Conservation (phyloP, 345 rosid genomes). For the Erucastrum elatum region DNA sequence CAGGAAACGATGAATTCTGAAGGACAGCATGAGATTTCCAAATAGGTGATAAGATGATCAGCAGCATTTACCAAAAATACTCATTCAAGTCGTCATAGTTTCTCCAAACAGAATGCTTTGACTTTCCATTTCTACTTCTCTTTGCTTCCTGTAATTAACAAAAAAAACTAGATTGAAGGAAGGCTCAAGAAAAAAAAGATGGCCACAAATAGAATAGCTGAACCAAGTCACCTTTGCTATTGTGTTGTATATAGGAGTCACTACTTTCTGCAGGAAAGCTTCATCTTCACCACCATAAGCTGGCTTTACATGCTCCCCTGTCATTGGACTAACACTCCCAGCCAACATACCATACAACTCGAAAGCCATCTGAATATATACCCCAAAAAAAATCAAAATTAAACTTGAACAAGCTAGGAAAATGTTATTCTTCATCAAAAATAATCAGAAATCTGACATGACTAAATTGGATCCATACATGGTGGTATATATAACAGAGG, state of each 20-base stretch:
- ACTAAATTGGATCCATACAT: slow-evolving; percentile 47
- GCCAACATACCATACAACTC: slow-evolving; percentile 65
- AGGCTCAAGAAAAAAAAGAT: slow-evolving; percentile 10
- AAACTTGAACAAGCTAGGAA: background rate
- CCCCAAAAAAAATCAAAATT: background rate
- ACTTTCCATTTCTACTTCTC: slow-evolving; percentile 57
- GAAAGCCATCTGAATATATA: slow-evolving; percentile 38
- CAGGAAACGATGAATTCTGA: background rate
- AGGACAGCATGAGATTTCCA: slow-evolving; percentile 2
- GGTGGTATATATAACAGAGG: slow-evolving; percentile 87
- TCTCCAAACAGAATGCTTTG: slow-evolving; percentile 80
- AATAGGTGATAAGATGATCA: slow-evolving; percentile 4
- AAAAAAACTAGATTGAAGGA: slow-evolving; percentile 15
- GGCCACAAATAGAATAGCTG: background rate
- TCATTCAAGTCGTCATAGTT: slow-evolving; percentile 74
- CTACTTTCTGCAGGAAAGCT: slow-evolving; percentile 66
- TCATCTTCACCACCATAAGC: slow-evolving; percentile 67
- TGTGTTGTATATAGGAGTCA: slow-evolving; percentile 59
- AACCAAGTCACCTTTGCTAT: slow-evolving; percentile 50
- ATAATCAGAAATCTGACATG: background rate
- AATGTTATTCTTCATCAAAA: slow-evolving; percentile 5
- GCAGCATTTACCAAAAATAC: slow-evolving; percentile 58
- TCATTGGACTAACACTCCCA: slow-evolving; percentile 59
- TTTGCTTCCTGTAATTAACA: slow-evolving; percentile 58
- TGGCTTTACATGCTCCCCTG: slow-evolving; percentile 68